Percentiles rank a stretch among this genome's conserved stretches.
Evolutionary conservation across 2,329 filamentous ascomycete species (phyloP).

Genomic region (Achaetomium macrosporum): DNA sequence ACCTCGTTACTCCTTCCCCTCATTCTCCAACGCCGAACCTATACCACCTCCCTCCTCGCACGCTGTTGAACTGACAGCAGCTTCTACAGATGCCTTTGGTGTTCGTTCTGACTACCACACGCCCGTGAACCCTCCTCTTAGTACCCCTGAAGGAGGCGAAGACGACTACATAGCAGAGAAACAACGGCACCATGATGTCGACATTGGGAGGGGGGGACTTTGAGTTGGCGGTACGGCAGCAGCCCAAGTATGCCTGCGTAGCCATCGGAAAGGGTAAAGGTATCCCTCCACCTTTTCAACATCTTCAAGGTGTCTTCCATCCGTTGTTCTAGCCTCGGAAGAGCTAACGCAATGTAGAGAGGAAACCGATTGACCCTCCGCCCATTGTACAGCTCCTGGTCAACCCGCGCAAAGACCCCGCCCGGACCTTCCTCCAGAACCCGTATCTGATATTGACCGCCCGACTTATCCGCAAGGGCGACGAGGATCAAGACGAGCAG

Average conservation of each 20-base stretch:
- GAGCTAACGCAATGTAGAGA: conserved; percentile 43
- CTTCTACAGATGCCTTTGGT: not conserved
- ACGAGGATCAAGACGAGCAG: conserved; percentile 34
- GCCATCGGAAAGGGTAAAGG: conserved; percentile 71
- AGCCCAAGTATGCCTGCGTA: conserved; percentile 61
- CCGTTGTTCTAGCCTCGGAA: not conserved
- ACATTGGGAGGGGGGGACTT: conserved; percentile 24
- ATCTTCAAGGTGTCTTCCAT: not conserved
- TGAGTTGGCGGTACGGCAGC: conserved; percentile 49
- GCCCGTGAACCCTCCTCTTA: no score
- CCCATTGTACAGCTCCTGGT: conserved; percentile 70
- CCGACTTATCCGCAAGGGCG: conserved; percentile 33
- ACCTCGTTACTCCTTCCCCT: not conserved
- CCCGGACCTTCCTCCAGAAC: conserved; percentile 48
- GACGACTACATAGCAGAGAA: not conserved
- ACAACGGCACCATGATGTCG: conserved; percentile 9
- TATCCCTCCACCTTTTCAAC: conserved; percentile 28
- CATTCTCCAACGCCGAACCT: not conserved
- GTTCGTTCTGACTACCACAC: not conserved
- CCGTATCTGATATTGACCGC: conserved; percentile 46
- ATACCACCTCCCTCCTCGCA: not conserved
- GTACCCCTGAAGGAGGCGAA: not conserved
- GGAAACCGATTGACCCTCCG: conserved; percentile 83
- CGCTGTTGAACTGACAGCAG: not conserved
- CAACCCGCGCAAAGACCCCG: conserved; percentile 39